A percentile compares a stretch with the other conserved stretches of the same genome.
Conservation (phyloP, 306 rosid genomes). For the Luffa acutangula region DNA sequence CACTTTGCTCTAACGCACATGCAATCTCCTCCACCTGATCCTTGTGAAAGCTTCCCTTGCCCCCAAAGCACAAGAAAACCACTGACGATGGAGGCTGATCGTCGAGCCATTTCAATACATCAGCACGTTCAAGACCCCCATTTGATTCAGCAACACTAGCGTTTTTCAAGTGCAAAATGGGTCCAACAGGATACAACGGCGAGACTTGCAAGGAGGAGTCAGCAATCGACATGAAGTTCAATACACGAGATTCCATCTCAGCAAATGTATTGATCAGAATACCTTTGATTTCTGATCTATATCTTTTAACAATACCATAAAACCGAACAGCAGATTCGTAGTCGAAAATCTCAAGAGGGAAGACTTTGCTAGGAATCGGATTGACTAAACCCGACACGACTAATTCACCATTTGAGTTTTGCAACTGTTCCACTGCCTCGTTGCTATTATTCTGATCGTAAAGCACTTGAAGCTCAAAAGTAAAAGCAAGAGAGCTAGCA, state of each 20-base stretch:
- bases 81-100: constrained; percentile 39
- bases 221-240: not conserved
- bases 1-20: constrained; percentile 12
- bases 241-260: constrained; percentile 5
- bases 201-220: too few species aligned
- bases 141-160: too few species aligned
- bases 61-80: constrained; percentile 41
- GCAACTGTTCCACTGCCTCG: not conserved
- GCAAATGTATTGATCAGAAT: constrained; percentile 12
- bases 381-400: constrained; percentile 1
- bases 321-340: not conserved
- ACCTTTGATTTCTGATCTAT: constrained; percentile 11
- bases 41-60: constrained; percentile 19
- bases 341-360: not conserved
- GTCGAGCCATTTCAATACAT: constrained; percentile 38
- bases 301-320: not conserved
- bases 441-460: not conserved
- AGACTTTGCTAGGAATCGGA: not conserved
- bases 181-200: not conserved
- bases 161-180: not conserved
- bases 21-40: constrained; percentile 31
- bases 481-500: constrained; percentile 1
- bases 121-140: not conserved
- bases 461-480: constrained; percentile 2
- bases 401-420: not conserved